Evolutionary conservation across 805 yeast genomes (phyloP).

Genomic region (Lachancea sp.): DNA sequence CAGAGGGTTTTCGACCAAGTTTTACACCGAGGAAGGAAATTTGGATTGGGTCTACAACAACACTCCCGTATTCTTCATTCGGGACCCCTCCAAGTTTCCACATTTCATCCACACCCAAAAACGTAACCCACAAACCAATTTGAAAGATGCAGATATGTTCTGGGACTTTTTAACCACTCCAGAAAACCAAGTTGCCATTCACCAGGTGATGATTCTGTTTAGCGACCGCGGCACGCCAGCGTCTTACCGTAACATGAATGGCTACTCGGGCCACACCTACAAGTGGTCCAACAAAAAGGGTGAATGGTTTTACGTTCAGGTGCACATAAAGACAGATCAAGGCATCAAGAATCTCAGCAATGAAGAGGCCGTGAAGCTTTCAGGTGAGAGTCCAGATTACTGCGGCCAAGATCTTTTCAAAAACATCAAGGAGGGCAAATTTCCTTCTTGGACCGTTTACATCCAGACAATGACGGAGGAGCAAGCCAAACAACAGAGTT

Average conservation of each 20-base stretch:
- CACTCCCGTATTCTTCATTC: constrained; percentile 60
- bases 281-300: constrained; percentile 53
- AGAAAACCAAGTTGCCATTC: constrained; percentile 66
- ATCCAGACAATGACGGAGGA: constrained; percentile 82
- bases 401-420: constrained; percentile 76
- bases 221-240: constrained; percentile 62
- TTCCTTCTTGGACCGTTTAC: constrained; percentile 80
- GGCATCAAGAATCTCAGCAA: constrained; percentile 47
- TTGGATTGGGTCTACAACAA: constrained; percentile 70
- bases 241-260: constrained; percentile 51
- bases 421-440: constrained; percentile 68
- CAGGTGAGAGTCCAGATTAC: constrained; percentile 77
- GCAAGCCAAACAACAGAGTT: constrained; percentile 67
- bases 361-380: constrained; percentile 61
- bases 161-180: constrained; percentile 70
- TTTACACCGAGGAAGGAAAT: constrained; percentile 63
- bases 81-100: constrained; percentile 61
- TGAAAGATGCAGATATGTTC: constrained; percentile 74
- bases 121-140: constrained; percentile 63
- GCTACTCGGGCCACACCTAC: constrained; percentile 62
- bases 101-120: constrained; percentile 64
- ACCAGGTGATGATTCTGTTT: constrained; percentile 57
- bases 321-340: constrained; percentile 48
- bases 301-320: constrained; percentile 50
- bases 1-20: constrained; percentile 59